Base-by-base conservation (phyloP, 768 basidiomycete species). In the Boletus reticuloceps region DNA sequence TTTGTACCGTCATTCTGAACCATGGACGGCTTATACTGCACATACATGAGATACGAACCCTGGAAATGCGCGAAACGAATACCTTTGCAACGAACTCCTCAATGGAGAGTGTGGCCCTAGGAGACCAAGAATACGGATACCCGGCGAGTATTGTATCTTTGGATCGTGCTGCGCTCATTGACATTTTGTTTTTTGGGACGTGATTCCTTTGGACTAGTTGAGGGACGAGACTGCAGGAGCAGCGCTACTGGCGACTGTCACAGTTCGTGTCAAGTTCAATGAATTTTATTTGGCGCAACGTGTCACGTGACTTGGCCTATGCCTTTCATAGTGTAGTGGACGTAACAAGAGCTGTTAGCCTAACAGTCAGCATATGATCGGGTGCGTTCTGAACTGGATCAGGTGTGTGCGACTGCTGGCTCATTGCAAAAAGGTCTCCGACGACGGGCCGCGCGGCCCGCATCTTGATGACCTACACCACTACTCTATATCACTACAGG, bases 11-110 rank as follows among this genome's bases (percentile, higher is more conserved):
- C 85, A 64, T 90, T 82, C 60, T 87, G 82, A 11, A 89, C 84
- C 86, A 89, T 85, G 17, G 87, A 89, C 1, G 89, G 88, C 50
- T 77, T 85, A 59, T 82, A 88, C 87, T 89, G 57, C n/a, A 38
- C 11, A 17, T 10, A 29, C 19, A 53, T 59, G 31, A 55, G 55
- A 36, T 8, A 32, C 11, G 22, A 51, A 38, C 9, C 8, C 3
- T 42, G 42, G 40, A 31, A 32, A 13, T 22, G 14, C 8, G 25
- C 14, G 32, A 10, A 53, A 80, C 42, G 14, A 27, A 27, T 42
- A 65, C 86, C 72, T 88, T 86, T 37, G 66, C 67, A 50, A 85
- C 64, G 61, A 84, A 89, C 14, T 82, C 79, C 20, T 80, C 61
- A 17, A 88, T 67, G 12, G 79, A 60, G 29, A 75, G 17, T 25